Evolutionary conservation across 371 early-diverging fungal genomes (phyloP).

Genomic region (Apophysomyces elegans): DNA sequence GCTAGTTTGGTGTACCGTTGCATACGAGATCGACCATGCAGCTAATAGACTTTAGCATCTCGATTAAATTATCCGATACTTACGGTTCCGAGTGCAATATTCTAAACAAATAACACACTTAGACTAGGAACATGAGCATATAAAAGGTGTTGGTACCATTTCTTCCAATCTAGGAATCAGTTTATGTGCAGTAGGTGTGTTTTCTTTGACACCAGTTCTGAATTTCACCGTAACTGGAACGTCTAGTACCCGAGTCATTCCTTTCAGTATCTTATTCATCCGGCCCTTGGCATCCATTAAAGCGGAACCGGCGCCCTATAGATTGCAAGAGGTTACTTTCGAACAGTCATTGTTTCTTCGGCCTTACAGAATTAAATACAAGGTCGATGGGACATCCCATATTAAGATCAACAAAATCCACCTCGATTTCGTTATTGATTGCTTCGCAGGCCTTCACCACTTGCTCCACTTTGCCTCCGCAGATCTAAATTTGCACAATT

Average conservation of each 20-base stretch:
- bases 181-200: conserved; percentile 72
- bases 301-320: conserved; percentile 85
- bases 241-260: conserved; percentile 72
- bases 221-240: conserved; percentile 92
- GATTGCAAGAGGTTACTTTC: neutral
- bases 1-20: conserved; percentile 92
- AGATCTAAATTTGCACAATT: conserved; percentile 40
- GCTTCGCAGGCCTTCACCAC: conserved; percentile 73
- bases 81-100: conserved; percentile 52
- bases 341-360: neutral
- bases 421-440: conserved; percentile 65
- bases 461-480: conserved; percentile 70
- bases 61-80: conserved; percentile 12
- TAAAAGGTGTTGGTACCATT: conserved; percentile 46
- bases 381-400: conserved; percentile 96
- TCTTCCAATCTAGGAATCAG: conserved; percentile 71
- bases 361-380: conserved; percentile 66
- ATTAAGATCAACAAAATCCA: conserved; percentile 97
- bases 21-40: conserved; percentile 93
- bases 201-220: conserved; percentile 80
- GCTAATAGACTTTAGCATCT: conserved; percentile 21
- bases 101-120: conserved; percentile 20
- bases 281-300: conserved; percentile 71
- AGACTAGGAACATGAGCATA: neutral
- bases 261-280: conserved; percentile 77